Base-by-base conservation (phyloP, 805 yeast species). In the Myxozyma mucilagina region DNA sequence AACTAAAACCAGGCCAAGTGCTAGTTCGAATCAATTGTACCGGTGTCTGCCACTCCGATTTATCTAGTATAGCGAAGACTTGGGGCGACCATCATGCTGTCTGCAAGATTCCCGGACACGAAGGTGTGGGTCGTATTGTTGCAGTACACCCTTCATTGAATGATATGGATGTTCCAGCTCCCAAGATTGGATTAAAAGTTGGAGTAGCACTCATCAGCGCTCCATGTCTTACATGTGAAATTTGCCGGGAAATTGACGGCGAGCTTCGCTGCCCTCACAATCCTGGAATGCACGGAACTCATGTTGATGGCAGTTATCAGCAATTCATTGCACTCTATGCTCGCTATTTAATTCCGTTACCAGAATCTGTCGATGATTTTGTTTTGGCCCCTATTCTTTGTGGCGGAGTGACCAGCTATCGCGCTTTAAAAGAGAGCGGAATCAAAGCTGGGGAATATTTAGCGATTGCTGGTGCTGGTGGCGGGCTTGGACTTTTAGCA, bases 351-450 rank as follows among this genome's bases (percentile, higher is more conserved):
- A 41, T 51, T 14, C 14, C 34, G 4, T 36, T 51, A 14, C 55
- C 55, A 6, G 47, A 51, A 10, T 3, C 18, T n/a, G 24, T 48
- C 18, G 7, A 29, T 13, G 2, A 11, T 51, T 79, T 75, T 38
- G 74, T 76, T 29, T 87, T 82, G 36, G 89, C 87, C 2, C 87
- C 88, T 61, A 73, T 85, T 74, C 75, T 84, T 74, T 85, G 89
- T 76, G 89, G 87, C 59, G 89, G 89, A 59, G 74, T 84, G 67
- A 85, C 89, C 7, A 85, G 82, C 3, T 84, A 75, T 73, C 80
- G 86, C 13, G 89, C 89, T 58, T 72, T 85, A 67, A 76, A 76
- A 53, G 73, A 79, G 68, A 69, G 72, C 48, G 67, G 73, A 50
- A 56, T 70, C 8, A 68, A 68, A 4, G 66, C 71, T n/a, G 48